Evolutionary conservation across 2,329 filamentous ascomycete genomes (phyloP), one percentile per base, ranked within the genome.

Genomic region (Colletotrichum salicis): DNA sequence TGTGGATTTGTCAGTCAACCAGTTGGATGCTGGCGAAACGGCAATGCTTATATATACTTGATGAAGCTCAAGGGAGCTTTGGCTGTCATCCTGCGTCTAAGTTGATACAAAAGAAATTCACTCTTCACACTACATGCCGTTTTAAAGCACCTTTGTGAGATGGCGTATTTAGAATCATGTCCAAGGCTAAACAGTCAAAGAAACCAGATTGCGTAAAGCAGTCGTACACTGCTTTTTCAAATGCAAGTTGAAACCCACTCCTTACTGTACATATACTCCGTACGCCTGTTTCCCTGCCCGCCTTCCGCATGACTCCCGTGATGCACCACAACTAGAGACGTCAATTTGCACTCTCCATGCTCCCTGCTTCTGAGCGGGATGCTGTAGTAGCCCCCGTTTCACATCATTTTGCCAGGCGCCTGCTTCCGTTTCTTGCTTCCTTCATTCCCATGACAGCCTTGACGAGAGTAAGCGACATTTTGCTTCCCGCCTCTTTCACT

Each of bases 261-360:
- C 69, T 64, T 63, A 6, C 45, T 22, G 31, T 70, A 60, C 48
- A 64, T 48, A 24, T 24, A 59, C 65, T 35, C 70, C 70, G 27
- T 59, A 61, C 65, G 31, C 70, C 60, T 11, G 35, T 37, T 54
- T 11, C 70, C 22, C 15, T 41, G 56, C 29, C 15, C 33, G 61
- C 15, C 51, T 22, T 52, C 24, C 27, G 15, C 51, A 27, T 35
- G 59, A 55, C 67, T 55, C 33, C 48, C 48, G 29, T 27, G 5
- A 54, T 41, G 48, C 45, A 27, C 4, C 45, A 63, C 5, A 7
- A 22, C 64, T 24, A 27, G 5, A 22, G 8, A 27, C 41, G 45
- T 22, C 29, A 31, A 22, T 37, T 8, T 19, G 22, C 12, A 8
- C 41, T 48, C 8, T 29, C 48, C 31, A 37, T 51, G 22, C 51